Percentiles rank a stretch among this genome's conserved stretches.
These are phyloP conservation scores for Dryas drummondii DNA, from an alignment of 306 rosid genomes.

Conservation along the genomic window DNA sequence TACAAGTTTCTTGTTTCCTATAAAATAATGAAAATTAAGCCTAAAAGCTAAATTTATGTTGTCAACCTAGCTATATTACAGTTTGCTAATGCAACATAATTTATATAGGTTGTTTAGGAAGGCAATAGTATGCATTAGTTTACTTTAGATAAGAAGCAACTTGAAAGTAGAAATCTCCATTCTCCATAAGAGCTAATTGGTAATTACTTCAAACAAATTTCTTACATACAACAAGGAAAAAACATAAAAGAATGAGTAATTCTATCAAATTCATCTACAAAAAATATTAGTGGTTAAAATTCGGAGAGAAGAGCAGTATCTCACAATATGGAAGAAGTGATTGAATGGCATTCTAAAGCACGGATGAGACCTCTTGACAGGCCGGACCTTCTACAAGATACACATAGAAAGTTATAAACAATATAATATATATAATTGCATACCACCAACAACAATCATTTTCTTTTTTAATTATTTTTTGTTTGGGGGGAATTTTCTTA, in stretches of 20 bases:
- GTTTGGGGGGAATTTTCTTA: too few species aligned
- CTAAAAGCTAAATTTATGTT: background rate
- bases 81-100: background rate
- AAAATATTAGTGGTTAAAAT: background rate
- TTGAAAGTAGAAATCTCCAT: background rate
- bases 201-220: background rate
- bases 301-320: slow-evolving; percentile 31
- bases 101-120: background rate
- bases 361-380: slow-evolving; percentile 85
- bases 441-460: too few species aligned
- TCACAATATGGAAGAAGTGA: slow-evolving; percentile 92
- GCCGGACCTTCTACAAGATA: slow-evolving; percentile 72
- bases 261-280: background rate
- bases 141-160: background rate
- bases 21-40: too few species aligned
- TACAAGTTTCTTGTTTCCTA: background rate
- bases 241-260: background rate
- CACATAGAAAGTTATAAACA: too few species aligned
- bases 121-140: background rate
- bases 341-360: slow-evolving; percentile 74
- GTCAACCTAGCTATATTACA: background rate
- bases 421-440: too few species aligned
- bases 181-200: background rate
- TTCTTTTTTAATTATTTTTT: too few species aligned
- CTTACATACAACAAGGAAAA: slow-evolving; percentile 14